Evolutionary conservation across 768 basidiomycete species (phyloP), one percentile per base, ranked within the genome.

Genomic region (Sistotremastrum niveocremeum): DNA sequence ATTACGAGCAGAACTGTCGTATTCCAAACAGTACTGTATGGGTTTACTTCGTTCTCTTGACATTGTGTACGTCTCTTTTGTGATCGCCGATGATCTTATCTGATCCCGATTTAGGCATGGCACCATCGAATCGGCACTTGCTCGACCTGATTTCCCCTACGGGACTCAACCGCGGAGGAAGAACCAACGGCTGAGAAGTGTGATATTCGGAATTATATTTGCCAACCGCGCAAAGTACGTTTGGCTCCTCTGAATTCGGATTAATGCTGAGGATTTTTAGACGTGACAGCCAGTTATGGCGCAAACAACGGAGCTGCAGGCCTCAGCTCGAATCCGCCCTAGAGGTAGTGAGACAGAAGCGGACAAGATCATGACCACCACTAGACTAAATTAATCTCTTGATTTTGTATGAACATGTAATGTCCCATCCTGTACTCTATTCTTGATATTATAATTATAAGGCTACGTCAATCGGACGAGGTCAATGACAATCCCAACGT

Each of bases 11-110:
- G 80, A 79, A 53, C 69, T 97, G 39, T 68, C 72, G 10, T 79
- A 89, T 56, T 95, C 98, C 66, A 99, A 99, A 59, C 67, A 73
- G 41, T 97, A 97, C 59, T 69, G 98, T 7, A 65, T 91, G 6
- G 63, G 79, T 3, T 67, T 93, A n/a, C 63, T 95, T 29, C 20
- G 20, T 20, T 20, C 20, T 20, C 20, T 80, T 47, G 81, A 87
- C 65, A 74, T 72, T 56, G 81, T 77, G 86, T 86, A 43, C 51
- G 72, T 49, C 7, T 6, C 20, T 43, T 47, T 36, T 28, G 33
- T 30, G 12, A 36, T 10, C 28, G 43, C 28, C 30, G n/a, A 43
- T 29, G 48, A 50, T 39, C 47, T 41, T 20, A 20, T 51, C 49
- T 20, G 20, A 20, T 20, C 20, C 20, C 20, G 20, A 20, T 20